A percentile compares a stretch with the other conserved stretches of the same genome.
These are phyloP conservation scores for Plasmodium gonderi DNA, from an alignment of 169 alveolate species.

Conservation along the genomic window DNA sequence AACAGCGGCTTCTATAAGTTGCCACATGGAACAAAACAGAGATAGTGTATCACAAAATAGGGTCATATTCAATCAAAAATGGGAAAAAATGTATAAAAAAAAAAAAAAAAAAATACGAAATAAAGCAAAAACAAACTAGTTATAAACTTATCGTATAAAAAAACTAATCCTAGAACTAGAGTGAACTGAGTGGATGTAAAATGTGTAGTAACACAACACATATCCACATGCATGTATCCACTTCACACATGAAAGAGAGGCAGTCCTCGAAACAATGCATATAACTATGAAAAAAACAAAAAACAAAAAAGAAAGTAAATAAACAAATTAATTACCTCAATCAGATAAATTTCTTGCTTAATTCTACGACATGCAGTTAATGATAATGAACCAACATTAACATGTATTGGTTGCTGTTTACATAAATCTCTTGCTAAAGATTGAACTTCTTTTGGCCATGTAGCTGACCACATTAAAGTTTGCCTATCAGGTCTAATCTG, in stretches of 20 bases:
- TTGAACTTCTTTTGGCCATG: constrained; percentile 98
- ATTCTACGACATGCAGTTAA: constrained; percentile 93
- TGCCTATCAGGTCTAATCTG: constrained; percentile 94
- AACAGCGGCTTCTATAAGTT: no score
- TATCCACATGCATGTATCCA: neutral
- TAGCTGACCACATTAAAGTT: constrained; percentile 98
- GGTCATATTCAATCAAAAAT: no score
- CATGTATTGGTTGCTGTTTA: constrained; percentile 96
- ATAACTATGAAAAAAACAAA: neutral
- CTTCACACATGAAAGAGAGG: no score
- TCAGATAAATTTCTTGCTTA: constrained; percentile 88
- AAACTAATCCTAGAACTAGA: no score
- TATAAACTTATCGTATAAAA: no score
- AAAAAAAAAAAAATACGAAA: no score
- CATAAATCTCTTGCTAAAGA: constrained; percentile 94
- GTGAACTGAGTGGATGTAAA: neutral
- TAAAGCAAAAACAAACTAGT: no score
- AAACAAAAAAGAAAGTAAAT: neutral
- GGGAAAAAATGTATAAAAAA: no score
- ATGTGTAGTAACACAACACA: neutral
- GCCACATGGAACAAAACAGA: no score
- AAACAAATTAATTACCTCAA: constrained; percentile 82
- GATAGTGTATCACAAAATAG: no score
- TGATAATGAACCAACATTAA: constrained; percentile 95
- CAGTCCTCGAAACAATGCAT: neutral